phyloP scores from a whole-genome alignment of 2,329 filamentous ascomycete species.

The Dactylellina sp. region DNA sequence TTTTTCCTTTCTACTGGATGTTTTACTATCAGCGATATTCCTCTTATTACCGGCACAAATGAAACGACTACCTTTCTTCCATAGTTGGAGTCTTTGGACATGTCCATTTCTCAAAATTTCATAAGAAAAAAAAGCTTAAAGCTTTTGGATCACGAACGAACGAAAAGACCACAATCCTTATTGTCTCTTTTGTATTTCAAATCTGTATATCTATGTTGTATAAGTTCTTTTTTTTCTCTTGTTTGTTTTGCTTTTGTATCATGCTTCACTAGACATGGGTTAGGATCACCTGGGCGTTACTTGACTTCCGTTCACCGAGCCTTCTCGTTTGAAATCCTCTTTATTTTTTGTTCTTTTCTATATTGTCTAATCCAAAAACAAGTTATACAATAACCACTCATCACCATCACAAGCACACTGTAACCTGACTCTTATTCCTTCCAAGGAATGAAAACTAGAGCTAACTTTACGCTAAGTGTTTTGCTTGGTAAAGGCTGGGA shows the following conservation, averaged over 20 bases:
- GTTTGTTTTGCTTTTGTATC: slow-evolving; percentile 30
- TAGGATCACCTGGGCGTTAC: slow-evolving; percentile 32
- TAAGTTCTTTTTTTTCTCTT: slow-evolving; percentile 6
- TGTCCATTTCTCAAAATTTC: neutral
- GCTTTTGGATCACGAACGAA: neutral
- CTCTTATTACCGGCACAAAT: slow-evolving; percentile 1
- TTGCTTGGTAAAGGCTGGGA: too few species aligned
- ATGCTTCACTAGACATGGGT: slow-evolving; percentile 45
- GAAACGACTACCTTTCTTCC: slow-evolving; percentile 5
- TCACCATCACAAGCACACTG: too few species aligned
- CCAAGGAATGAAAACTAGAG: too few species aligned
- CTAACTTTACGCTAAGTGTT: too few species aligned
- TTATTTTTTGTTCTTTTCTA: slow-evolving; percentile 1
- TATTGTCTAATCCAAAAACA: slow-evolving; percentile 16
- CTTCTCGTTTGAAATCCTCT: neutral
- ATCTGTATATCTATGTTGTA: slow-evolving; percentile 23
- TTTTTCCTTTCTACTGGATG: slow-evolving; percentile 36
- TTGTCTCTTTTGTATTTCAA: slow-evolving; percentile 17
- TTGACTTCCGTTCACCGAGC: slow-evolving; percentile 6
- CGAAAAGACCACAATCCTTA: neutral
- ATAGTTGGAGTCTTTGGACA: neutral
- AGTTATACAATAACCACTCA: too few species aligned
- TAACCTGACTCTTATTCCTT: too few species aligned
- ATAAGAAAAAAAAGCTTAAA: neutral
- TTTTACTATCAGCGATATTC: slow-evolving; percentile 40